Percentiles rank a stretch among this genome's conserved stretches.
Conservation (phyloP, 768 basidiomycete species). For the Asterophora parasitica region DNA sequence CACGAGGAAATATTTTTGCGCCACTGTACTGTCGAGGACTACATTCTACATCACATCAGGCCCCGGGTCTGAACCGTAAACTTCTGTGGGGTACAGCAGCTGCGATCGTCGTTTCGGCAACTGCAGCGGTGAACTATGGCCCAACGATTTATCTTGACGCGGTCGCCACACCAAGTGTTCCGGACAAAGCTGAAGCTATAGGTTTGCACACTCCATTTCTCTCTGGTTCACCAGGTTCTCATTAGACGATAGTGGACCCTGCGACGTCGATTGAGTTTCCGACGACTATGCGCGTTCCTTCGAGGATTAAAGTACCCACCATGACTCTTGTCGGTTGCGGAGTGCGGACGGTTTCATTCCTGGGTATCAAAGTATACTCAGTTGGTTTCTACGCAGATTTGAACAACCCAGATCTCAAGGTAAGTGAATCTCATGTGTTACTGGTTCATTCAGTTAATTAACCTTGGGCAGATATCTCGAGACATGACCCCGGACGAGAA, state of each 20-base stretch:
- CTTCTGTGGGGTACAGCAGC: slow-evolving; percentile 15
- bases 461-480: slow-evolving; percentile 41
- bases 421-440: slow-evolving; percentile 18
- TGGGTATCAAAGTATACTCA: slow-evolving; percentile 84
- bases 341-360: slow-evolving; percentile 84
- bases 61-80: neutral
- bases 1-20: slow-evolving; percentile 3
- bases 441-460: neutral
- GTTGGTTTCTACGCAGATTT: slow-evolving; percentile 89
- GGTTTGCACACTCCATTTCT: slow-evolving; percentile 1
- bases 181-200: slow-evolving; percentile 7
- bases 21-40: slow-evolving; percentile 7
- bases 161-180: neutral
- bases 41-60: neutral
- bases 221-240: neutral
- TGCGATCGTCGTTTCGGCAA: slow-evolving; percentile 2
- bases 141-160: slow-evolving; percentile 15
- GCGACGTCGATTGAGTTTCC: slow-evolving; percentile 75
- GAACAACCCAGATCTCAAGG: slow-evolving; percentile 55
- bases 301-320: slow-evolving; percentile 55
- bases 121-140: slow-evolving; percentile 4
- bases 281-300: slow-evolving; percentile 54
- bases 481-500: slow-evolving; percentile 64
- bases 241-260: slow-evolving; percentile 52
- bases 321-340: slow-evolving; percentile 79